Percentiles rank a stretch among this genome's conserved stretches.
Evolutionary conservation across 163 green algal species (phyloP).

Genomic region (Prototheca wickerhamii): DNA sequence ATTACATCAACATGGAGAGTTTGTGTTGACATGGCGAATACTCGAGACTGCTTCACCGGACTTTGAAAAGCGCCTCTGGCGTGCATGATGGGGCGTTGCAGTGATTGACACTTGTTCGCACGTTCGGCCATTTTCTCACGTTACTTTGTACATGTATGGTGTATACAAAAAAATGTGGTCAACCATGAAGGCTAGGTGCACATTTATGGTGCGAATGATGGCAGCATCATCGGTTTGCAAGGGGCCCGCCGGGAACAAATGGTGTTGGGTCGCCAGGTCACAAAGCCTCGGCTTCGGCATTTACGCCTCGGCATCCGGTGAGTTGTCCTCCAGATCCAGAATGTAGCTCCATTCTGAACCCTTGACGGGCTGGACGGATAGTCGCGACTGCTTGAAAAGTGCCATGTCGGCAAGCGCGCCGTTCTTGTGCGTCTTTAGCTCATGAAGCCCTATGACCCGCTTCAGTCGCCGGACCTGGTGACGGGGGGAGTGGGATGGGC

Average conservation of each 20-base stretch:
- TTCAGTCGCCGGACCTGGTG: not conserved
- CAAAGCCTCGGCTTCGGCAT: not conserved
- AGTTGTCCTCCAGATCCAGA: not conserved
- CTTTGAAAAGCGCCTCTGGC: too few relatives aligned
- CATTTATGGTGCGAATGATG: too few relatives aligned
- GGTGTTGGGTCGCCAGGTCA: not conserved
- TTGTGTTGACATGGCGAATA: too few relatives aligned
- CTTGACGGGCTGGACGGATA: not conserved
- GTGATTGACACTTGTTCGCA: too few relatives aligned
- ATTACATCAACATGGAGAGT: too few relatives aligned
- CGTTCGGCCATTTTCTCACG: too few relatives aligned
- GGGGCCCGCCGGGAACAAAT: not conserved
- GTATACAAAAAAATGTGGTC: too few relatives aligned
- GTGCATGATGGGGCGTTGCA: too few relatives aligned
- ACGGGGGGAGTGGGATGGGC: not conserved
- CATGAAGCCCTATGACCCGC: not conserved
- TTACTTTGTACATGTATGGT: too few relatives aligned
- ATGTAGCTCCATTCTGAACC: not conserved
- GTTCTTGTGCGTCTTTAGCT: not conserved
- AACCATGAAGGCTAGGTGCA: too few relatives aligned
- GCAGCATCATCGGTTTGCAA: not conserved
- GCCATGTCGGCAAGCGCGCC: not conserved
- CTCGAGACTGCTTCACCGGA: too few relatives aligned
- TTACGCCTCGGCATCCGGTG: not conserved
- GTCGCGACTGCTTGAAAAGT: not conserved